A percentile compares a stretch with the other conserved stretches of the same genome.
Evolutionary conservation across 371 early-diverging fungal genomes (phyloP).

Genomic region (Zopfochytrium polystomum): DNA sequence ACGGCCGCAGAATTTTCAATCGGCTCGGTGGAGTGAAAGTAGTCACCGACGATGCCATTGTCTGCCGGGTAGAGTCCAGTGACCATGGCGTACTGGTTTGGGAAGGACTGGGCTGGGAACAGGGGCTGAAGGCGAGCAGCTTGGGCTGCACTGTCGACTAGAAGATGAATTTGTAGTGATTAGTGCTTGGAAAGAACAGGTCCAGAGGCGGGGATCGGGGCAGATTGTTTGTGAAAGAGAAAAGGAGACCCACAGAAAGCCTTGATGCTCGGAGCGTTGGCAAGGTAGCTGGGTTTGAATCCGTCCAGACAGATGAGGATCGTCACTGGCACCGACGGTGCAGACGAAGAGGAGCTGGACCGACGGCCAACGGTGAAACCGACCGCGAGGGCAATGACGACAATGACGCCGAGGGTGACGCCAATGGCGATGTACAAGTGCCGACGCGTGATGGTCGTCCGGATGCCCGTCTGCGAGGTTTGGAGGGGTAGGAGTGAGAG

Average conservation of each 20-base stretch:
- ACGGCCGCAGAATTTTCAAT: neutral
- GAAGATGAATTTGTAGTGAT: neutral
- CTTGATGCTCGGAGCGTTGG: too few relatives aligned
- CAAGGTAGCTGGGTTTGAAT: slow-evolving; percentile 13
- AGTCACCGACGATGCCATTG: slow-evolving; percentile 23
- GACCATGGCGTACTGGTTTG: slow-evolving; percentile 19
- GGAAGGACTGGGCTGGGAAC: slow-evolving; percentile 24
- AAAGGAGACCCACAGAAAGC: too few relatives aligned
- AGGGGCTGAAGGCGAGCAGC: slow-evolving; percentile 7
- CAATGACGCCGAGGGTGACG: slow-evolving; percentile 1
- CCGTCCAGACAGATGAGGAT: slow-evolving; percentile 17
- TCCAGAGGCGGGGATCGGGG: neutral
- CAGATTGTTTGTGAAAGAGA: neutral
- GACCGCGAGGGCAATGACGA: slow-evolving; percentile 13
- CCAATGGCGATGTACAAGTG: slow-evolving; percentile 9
- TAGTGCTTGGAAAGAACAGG: neutral
- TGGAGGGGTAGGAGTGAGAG: too few relatives aligned
- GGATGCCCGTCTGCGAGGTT: slow-evolving; percentile 16
- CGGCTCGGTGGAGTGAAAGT: slow-evolving; percentile 13
- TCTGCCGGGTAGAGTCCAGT: slow-evolving; percentile 15
- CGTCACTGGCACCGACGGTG: neutral
- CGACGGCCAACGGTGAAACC: slow-evolving; percentile 7
- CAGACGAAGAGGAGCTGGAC: neutral
- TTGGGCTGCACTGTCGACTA: slow-evolving; percentile 2
- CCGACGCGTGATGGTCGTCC: slow-evolving; percentile 19